Base-by-base conservation (phyloP, 306 rosid species). In the Acacia acuminata region DNA sequence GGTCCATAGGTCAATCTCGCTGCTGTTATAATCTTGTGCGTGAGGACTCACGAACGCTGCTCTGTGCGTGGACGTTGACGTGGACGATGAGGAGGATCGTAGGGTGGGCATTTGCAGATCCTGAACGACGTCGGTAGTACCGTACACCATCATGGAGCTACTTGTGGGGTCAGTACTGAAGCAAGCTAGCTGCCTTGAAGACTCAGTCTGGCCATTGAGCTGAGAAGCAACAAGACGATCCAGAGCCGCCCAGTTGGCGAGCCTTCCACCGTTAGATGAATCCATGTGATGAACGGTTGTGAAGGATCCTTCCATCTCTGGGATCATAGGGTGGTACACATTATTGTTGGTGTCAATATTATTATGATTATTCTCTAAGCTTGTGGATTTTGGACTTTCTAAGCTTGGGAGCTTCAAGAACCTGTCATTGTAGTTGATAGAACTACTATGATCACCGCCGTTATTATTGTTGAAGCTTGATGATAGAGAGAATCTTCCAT, bases 221-320 rank as follows among this genome's bases (percentile, higher is more conserved):
- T 93, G 99, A 5, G 91, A 93, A 2, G 98, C 99, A n/a, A 93
- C 96, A 5, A 96, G 86, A 20, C 93, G 88, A 82, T 96, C 99
- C 30, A 96, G 82, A 2, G 94, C 87, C 22, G 85, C 91, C 99
- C 99, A 96, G 83, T 84, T 88, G 74, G 94, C 72, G 34, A 94
- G 87, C 4, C 88, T 85, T 10, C 76, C 80, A 20, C 58, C 76
- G 58, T 45, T 24, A 15, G 76, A 58, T 61, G 24, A 3, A 9
- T 24, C 50, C 44, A 61, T 42, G 20, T 84, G 82, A 27, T 84
- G 34, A 58, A 11, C 84, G 90, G 76, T 88, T 65, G 71, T 14
- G 71, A 86, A 88, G 71, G 91, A 75, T 24, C 83, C 84, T 79
- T 87, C 83, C 79, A 74, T 71, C 16, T 70, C 89, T 2, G 82